These are phyloP conservation scores for Chalciporus sp. DNA, from an alignment of 1,284 basidiomycete genomes.

Conservation along the genomic window DNA sequence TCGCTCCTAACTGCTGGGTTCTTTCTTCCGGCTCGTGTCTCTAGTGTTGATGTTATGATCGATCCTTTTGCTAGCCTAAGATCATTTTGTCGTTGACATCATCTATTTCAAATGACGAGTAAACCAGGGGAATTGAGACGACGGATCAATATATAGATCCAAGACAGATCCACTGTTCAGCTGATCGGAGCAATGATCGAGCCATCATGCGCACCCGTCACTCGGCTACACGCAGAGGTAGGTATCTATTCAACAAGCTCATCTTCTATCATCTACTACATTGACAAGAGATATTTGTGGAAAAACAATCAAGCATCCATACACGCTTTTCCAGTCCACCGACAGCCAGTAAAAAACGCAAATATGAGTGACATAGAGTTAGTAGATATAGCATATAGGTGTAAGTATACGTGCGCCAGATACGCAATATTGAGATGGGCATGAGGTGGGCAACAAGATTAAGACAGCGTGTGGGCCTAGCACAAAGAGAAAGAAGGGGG, in stretches of 20 bases:
- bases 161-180: too few species aligned
- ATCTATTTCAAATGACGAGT: too few species aligned
- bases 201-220: too few species aligned
- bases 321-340: background rate
- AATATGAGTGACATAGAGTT: slow-evolving; percentile 29
- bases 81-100: too few species aligned
- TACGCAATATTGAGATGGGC: slow-evolving; percentile 4
- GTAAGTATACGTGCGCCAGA: slow-evolving; percentile 25
- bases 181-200: too few species aligned
- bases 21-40: too few species aligned
- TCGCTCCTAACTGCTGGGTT: too few species aligned
- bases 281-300: background rate
- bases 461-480: slow-evolving; percentile 16
- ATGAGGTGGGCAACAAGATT: slow-evolving; percentile 22
- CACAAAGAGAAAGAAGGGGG: background rate
- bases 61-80: too few species aligned
- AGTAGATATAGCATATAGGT: slow-evolving; percentile 26
- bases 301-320: background rate
- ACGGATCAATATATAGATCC: too few species aligned
- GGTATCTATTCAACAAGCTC: background rate
- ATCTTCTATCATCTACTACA: background rate
- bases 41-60: too few species aligned
- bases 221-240: too few species aligned
- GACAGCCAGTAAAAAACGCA: slow-evolving; percentile 1
- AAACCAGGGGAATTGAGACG: too few species aligned